These are phyloP conservation scores for Moricandia moricandioides DNA, from an alignment of 345 rosid genomes.

Conservation along the genomic window DNA sequence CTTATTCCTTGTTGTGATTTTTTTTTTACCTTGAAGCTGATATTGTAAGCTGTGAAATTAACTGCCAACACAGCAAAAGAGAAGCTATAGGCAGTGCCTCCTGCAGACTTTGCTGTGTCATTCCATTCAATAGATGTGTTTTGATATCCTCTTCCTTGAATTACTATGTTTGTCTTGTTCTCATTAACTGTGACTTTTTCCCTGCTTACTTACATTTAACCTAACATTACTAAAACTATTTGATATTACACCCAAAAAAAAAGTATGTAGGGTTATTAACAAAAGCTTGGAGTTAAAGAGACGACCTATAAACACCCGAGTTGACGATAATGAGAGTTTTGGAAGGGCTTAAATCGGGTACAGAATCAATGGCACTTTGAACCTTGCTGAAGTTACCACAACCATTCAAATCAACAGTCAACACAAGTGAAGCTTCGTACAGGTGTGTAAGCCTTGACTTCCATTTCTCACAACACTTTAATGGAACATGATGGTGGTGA, in stretches of 20 bases:
- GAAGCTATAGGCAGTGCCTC: conserved; percentile 62
- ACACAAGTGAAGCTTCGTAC: conserved; percentile 43
- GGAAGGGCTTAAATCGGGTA: conserved; percentile 51
- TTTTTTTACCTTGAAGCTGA: conserved; percentile 66
- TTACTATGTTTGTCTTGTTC: conserved; percentile 64
- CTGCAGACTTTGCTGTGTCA: conserved; percentile 80
- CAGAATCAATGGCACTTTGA: conserved; percentile 70
- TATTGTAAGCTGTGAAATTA: conserved; percentile 72
- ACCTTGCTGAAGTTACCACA: conserved; percentile 67
- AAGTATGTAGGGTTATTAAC: background rate
- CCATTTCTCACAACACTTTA: conserved; percentile 37
- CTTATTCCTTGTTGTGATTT: background rate
- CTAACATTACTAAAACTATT: background rate
- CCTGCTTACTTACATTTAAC: conserved; percentile 41
- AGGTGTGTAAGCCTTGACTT: conserved; percentile 36
- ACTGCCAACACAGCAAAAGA: conserved; percentile 64
- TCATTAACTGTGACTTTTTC: conserved; percentile 67
- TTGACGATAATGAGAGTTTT: conserved; percentile 60
- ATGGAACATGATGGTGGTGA: conserved; percentile 41
- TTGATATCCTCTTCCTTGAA: conserved; percentile 67
- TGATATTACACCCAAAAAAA: background rate
- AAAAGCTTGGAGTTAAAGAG: conserved; percentile 14
- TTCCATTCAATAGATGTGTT: conserved; percentile 73
- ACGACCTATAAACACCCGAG: conserved; percentile 75
- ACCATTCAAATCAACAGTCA: conserved; percentile 61